Percentiles rank a stretch among this genome's conserved stretches.
Evolutionary conservation across 306 rosid genomes (phyloP).

Genomic region (Pyrus pyrifolia): DNA sequence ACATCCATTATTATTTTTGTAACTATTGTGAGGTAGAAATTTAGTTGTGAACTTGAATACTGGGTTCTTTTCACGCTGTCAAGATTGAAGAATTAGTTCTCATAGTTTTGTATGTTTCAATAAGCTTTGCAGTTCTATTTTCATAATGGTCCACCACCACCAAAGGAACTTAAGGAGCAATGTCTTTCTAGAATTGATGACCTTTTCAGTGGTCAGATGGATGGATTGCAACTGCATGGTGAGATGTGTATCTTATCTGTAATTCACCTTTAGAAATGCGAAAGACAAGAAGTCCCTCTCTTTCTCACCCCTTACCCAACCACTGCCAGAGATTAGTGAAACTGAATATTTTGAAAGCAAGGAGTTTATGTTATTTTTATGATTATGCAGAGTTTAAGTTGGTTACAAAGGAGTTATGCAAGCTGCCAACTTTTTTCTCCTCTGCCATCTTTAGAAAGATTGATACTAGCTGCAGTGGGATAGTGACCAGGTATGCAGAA

Average conservation of each 20-base stretch:
- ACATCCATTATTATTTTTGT: neutral
- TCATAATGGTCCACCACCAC: conserved; percentile 68
- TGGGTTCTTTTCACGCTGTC: neutral
- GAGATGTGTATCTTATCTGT: conserved; percentile 17
- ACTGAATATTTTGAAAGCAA: neutral
- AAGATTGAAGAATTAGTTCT: neutral
- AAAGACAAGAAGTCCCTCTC: neutral
- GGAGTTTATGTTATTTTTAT: neutral
- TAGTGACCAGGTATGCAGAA: conserved; percentile 61
- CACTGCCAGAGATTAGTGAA: neutral
- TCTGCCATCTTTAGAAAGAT: conserved; percentile 70
- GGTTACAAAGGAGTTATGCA: conserved; percentile 88
- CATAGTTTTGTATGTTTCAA: neutral
- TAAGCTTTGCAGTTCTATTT: conserved; percentile 59
- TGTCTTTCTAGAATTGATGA: conserved; percentile 42
- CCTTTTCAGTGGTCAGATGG: conserved; percentile 41
- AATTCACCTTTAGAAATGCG: neutral
- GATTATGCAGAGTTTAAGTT: conserved; percentile 46
- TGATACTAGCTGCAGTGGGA: conserved; percentile 56
- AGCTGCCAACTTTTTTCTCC: conserved; percentile 76
- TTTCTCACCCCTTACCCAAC: neutral
- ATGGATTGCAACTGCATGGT: conserved; percentile 68
- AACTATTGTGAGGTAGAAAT: neutral
- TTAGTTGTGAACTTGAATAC: neutral
- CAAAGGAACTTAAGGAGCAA: conserved; percentile 53